Base-by-base conservation (phyloP, 75 land plant species). In the Pinus taeda region DNA sequence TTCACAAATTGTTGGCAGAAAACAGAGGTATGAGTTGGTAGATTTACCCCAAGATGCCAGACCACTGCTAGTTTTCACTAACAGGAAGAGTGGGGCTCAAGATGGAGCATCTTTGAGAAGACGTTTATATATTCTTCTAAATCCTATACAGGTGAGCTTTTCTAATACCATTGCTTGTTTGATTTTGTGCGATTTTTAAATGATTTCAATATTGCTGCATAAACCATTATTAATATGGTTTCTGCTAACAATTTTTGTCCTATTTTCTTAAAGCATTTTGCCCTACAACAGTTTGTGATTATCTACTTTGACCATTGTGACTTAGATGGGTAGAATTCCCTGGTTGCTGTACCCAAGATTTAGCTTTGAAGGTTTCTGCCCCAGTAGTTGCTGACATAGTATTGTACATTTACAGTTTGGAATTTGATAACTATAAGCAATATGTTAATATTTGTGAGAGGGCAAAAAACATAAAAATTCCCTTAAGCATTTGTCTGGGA, bases 81-180 rank as follows among this genome's bases (percentile, higher is more conserved):
- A 95, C 85, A 89, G 90, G 75, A 95, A 90, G 79, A 95, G 98
- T 83, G 98, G 98, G 15, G 93, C 93, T 56, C 98, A 88, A 33
- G 90, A 86, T 71, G 98, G 98, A 13, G 86, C 75, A 60, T 78
- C 88, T 45, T 90, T 95, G 49, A 87, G 74, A 75, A 89, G 81
- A 36, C 93, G 93, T 39, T 76, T 95, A 29, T 86, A 91, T 66
- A 79, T 88, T 63, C 92, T 95, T 75, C 73, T 93, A 36, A 95
- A 95, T 83, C 96, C 98, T 75, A 84, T 89, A 3, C 96, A 95
- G 96, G 98, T 88, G 37, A 33, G 56, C 9, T 42, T 36, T 26
- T 73, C 37, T 26, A 73, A 57, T 12, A 57, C 26, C 4, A 8
- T n/a, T 74, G 33, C 8, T 57, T 26, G 20, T 57, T 56, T 74